phyloP scores from a whole-genome alignment of 179 eudicot genomes.

The Spergularia azorica region DNA sequence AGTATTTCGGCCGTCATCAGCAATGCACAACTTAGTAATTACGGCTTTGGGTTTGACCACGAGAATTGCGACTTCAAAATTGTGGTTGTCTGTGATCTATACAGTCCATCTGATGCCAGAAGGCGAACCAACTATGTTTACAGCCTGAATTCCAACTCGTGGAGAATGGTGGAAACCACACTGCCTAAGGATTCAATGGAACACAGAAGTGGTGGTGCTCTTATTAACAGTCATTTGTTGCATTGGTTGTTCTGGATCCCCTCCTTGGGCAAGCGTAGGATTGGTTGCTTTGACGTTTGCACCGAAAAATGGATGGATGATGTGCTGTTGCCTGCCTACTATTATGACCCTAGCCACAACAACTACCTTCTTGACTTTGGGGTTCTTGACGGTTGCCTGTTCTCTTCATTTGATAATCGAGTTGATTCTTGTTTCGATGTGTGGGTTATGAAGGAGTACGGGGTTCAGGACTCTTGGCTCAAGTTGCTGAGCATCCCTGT shows the following conservation, averaged over 20 bases:
- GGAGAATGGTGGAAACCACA: neutral
- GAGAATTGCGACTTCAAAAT: neutral
- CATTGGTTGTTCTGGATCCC: slow-evolving; percentile 2
- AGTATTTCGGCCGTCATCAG: neutral
- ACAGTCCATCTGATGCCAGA: neutral
- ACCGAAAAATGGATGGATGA: neutral
- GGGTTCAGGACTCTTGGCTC: slow-evolving; percentile 17
- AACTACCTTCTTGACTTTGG: neutral
- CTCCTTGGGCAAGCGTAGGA: neutral
- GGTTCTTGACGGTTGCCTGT: neutral
- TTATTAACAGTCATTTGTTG: neutral
- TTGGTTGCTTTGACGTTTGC: neutral
- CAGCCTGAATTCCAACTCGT: slow-evolving; percentile 1
- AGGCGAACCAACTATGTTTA: neutral
- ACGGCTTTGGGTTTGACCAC: neutral
- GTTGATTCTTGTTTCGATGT: neutral
- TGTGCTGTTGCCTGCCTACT: neutral
- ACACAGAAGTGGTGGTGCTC: neutral
- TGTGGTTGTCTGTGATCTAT: neutral
- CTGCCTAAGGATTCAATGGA: neutral
- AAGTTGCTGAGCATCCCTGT: neutral
- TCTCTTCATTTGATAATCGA: neutral
- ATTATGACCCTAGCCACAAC: neutral
- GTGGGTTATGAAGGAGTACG: slow-evolving; percentile 22
- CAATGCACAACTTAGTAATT: neutral